Conservation (phyloP, 495 filamentous ascomycete genomes). For the Immersiella caudata region DNA sequence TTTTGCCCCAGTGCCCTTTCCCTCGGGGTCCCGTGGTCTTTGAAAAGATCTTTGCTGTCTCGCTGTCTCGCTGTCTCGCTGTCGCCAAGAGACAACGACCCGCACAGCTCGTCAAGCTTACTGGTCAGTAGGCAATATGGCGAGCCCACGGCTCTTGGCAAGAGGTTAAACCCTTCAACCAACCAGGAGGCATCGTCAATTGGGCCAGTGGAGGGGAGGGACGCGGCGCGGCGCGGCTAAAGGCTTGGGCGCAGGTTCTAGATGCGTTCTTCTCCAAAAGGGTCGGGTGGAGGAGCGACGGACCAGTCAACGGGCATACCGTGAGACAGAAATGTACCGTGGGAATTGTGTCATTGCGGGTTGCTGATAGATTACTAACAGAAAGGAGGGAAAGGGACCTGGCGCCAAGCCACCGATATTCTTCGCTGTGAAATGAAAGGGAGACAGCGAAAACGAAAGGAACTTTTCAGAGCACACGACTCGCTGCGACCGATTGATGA, state of each 20-base stretch:
- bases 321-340: not conserved
- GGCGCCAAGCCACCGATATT: not conserved
- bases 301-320: not conserved
- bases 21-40: not conserved
- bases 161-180: conserved; percentile 19
- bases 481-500: not conserved
- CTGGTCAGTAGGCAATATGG: conserved; percentile 12
- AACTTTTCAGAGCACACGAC: not conserved
- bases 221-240: conserved; percentile 20
- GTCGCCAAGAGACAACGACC: not conserved
- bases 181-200: not conserved
- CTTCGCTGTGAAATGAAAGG: not conserved
- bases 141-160: conserved; percentile 8
- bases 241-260: conserved; percentile 10
- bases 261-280: not conserved
- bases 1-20: too few species aligned
- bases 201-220: not conserved
- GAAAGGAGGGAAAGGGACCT: not conserved
- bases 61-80: not conserved
- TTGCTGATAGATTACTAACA: conserved; percentile 7
- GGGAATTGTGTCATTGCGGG: conserved; percentile 11
- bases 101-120: not conserved
- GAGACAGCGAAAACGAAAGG: not conserved
- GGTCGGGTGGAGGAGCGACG: not conserved
- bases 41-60: not conserved